phyloP scores from a whole-genome alignment of 805 yeast species.

The Yarrowia divulgata region DNA sequence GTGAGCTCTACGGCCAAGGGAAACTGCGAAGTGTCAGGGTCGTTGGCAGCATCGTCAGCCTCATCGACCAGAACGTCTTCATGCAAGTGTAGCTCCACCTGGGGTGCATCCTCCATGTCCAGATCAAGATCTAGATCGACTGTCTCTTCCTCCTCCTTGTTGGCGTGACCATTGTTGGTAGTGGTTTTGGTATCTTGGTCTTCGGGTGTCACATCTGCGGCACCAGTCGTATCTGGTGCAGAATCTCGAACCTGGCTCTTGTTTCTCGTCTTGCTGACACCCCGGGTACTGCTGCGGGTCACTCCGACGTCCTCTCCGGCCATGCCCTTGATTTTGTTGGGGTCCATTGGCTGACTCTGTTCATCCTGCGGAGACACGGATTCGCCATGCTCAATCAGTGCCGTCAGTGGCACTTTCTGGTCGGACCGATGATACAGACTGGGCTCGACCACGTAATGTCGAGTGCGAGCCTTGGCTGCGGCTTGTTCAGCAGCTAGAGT shows the following conservation, averaged over 20 bases:
- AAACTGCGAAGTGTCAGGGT: constrained; percentile 41
- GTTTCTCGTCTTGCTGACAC: constrained; percentile 20
- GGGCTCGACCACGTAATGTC: constrained; percentile 28
- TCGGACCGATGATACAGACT: neutral
- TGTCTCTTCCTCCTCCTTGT: constrained; percentile 22
- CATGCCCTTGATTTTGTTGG: constrained; percentile 34
- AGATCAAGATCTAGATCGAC: constrained; percentile 11
- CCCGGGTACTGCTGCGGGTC: constrained; percentile 23
- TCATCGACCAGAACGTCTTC: constrained; percentile 42
- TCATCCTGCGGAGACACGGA: constrained; percentile 1
- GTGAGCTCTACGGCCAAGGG: constrained; percentile 82
- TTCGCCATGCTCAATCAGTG: constrained; percentile 5
- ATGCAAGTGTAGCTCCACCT: constrained; percentile 30
- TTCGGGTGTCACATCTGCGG: constrained; percentile 3
- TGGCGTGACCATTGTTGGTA: neutral
- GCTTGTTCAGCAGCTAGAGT: constrained; percentile 17
- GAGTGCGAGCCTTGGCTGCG: constrained; percentile 41
- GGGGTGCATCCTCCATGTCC: constrained; percentile 14
- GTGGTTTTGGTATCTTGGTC: neutral
- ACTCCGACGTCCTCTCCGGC: constrained; percentile 27
- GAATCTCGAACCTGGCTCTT: constrained; percentile 18
- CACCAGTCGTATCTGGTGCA: neutral
- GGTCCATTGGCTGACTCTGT: constrained; percentile 16
- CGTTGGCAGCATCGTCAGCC: constrained; percentile 41
- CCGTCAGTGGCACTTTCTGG: constrained; percentile 13